phyloP scores from a whole-genome alignment of 768 basidiomycete species.

The Tylopilus plumbeoviolaceoides region DNA sequence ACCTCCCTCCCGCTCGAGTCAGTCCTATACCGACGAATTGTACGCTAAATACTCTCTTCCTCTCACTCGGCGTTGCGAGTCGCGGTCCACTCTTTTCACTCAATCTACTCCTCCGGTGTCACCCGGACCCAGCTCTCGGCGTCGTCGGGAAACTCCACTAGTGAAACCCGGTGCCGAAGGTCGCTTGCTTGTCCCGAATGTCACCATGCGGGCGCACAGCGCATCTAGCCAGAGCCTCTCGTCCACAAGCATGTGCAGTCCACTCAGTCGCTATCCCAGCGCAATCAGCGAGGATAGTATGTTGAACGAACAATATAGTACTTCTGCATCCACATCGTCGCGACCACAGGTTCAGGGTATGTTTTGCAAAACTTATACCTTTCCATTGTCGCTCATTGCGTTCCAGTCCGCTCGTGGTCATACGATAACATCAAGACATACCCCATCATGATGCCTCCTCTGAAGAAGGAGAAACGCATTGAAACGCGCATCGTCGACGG shows the following conservation, averaged over 20 bases:
- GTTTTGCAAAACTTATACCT: constrained; percentile 14
- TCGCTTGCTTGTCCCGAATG: constrained; percentile 53
- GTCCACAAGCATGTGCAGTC: constrained; percentile 31
- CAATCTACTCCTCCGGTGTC: constrained; percentile 36
- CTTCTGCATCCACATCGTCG: constrained; percentile 20
- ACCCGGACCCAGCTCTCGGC: constrained; percentile 32
- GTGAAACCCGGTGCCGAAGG: constrained; percentile 61
- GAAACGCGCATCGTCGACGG: constrained; percentile 48
- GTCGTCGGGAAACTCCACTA: constrained; percentile 49
- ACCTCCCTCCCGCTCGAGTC: constrained; percentile 27
- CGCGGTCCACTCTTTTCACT: constrained; percentile 40
- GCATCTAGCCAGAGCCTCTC: constrained; percentile 32
- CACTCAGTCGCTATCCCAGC: constrained; percentile 39
- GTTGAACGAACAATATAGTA: constrained; percentile 24
- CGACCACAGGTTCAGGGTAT: constrained; percentile 53
- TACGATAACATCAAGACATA: constrained; percentile 72
- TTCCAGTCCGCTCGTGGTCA: constrained; percentile 66
- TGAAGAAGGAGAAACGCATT: constrained; percentile 48
- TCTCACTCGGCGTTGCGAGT: constrained; percentile 53
- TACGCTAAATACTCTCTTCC: constrained; percentile 54
- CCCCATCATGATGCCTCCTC: constrained; percentile 48
- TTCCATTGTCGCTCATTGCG: constrained; percentile 5
- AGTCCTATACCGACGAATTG: constrained; percentile 42
- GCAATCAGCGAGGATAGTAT: constrained; percentile 36
- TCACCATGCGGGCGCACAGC: constrained; percentile 33